Base-by-base conservation (phyloP, 129 eudicot species). In the Oenanthe sinensis region DNA sequence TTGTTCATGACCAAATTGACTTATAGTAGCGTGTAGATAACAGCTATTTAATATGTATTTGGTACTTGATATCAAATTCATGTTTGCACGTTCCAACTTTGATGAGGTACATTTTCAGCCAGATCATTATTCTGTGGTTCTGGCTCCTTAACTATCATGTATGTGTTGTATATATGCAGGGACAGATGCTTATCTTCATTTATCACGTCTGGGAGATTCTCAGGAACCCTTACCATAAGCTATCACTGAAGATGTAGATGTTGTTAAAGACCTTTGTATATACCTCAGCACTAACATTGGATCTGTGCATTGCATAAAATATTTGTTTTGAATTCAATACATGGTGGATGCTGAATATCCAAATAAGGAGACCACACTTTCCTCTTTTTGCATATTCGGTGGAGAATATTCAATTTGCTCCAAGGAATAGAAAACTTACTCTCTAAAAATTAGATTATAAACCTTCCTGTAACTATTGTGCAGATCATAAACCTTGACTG, bases 141-240 rank as follows among this genome's bases (percentile, higher is more conserved):
- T 50, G 58, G 58, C n/a, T 14, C 14, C 17, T 11, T 73, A 22
- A 5, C 3, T 28, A 46, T 22, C 36, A 7, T 77, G 37, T 24
- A 46, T 75, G 36, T 14, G 2, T 74, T 28, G 52, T 81, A 8
- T 63, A 40, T 22, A 78, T 85, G 82, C 89, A 94, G 98, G 97
- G 42, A 94, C 98, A 26, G 97, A 91, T 84, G 98, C 98, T 3
- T 94, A 91, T 79, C 97, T 94, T 79, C 98, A 94, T 81, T 79
- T 94, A 86, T 94, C 96, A 19, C 89, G 98, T 70, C 82, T 91
- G 87, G 97, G 98, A 49, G 98, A 91, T 86, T 94, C 98, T 50
- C 93, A 94, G 85, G 98, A 94, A 80, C 97, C 98, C 17, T 83
- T 94, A 74, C 97, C 98, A 2, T 94, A 81, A 85, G 52, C 49